Base-by-base conservation (phyloP, 2,329 filamentous ascomycete genomes). In the Diaporthe eres region DNA sequence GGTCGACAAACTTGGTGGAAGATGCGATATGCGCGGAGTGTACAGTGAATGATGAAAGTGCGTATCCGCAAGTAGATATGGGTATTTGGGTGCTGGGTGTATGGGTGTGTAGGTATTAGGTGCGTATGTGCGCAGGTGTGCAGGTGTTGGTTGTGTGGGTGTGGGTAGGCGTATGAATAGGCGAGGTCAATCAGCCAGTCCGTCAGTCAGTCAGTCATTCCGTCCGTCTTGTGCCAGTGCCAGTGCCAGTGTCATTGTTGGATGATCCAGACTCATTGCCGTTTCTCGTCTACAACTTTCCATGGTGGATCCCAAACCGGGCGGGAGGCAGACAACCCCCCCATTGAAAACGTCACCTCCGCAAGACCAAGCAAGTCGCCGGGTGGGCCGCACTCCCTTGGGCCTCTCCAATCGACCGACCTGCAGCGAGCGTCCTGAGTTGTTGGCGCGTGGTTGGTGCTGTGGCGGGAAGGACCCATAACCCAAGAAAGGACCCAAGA, bases 331-430 rank as follows among this genome's bases (percentile, higher is more conserved):
- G 47, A 53, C 31, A 12, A 39, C 34, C 65, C 65, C 58, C 34
- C 65, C 65, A 70, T 70, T 28, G 65, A 70, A 70, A 70, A 70
- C 65, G 65, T 70, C 65, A 70, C 65, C 65, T 70, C 65, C 65
- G 34, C 65, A 70, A 55, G 65, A 55, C 49, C 65, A 70, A 55
- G 65, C 34, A 55, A 70, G 34, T 70, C 65, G 49, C 19, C 65
- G 34, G n/a, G 65, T 70, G 65, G 65, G 49, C 47, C 65, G 25
- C 49, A 4, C 44, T 68, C 44, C 65, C 25, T 53, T 39, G 47
- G 25, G 25, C 8, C 28, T 17, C 44, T 25, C 61, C 65, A 53
- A 28, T 49, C 65, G 47, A 68, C 47, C 31, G 31, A 39, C 47
- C 65, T 68, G 65, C 44, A 39, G 49, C 8, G 49, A 25, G 49